phyloP scores from a whole-genome alignment of 2,329 filamentous ascomycete species.

The Penicillium sp. region DNA sequence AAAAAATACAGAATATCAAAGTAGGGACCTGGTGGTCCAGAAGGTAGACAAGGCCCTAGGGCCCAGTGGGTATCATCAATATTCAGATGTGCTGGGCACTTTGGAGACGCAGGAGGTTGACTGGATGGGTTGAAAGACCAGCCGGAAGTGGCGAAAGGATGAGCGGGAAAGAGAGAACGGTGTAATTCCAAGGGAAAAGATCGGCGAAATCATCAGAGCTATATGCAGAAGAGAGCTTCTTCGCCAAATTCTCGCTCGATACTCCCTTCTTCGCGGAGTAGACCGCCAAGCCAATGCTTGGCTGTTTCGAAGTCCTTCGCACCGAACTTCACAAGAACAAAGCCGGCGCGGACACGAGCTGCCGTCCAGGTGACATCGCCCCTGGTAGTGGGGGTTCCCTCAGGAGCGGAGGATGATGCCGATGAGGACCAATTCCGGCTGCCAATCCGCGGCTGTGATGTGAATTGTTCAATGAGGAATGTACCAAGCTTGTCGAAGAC shows the following conservation, averaged over 20 bases:
- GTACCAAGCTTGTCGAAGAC: slow-evolving; percentile 67
- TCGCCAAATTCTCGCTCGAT: slow-evolving; percentile 75
- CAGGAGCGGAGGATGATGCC: slow-evolving; percentile 24
- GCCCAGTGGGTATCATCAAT: slow-evolving; percentile 21
- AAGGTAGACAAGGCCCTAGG: slow-evolving; percentile 3
- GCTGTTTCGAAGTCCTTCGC: slow-evolving; percentile 80
- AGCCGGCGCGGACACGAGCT: slow-evolving; percentile 73
- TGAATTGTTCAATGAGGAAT: slow-evolving; percentile 82
- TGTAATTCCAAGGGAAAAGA: background rate
- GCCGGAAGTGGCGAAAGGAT: background rate
- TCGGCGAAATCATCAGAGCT: slow-evolving; percentile 8
- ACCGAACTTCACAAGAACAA: slow-evolving; percentile 89
- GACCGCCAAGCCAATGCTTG: slow-evolving; percentile 75
- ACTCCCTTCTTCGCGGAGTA: slow-evolving; percentile 76
- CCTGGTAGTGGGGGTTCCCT: slow-evolving; percentile 44
- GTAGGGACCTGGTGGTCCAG: slow-evolving; percentile 3
- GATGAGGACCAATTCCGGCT: slow-evolving; percentile 70
- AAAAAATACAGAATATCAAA: slow-evolving; percentile 7
- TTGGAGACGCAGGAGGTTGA: background rate
- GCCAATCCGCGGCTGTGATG: slow-evolving; percentile 77
- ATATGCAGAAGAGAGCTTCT: slow-evolving; percentile 76
- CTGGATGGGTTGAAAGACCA: background rate
- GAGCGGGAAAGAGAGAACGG: background rate
- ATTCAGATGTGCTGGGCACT: slow-evolving; percentile 1
- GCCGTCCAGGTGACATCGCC: slow-evolving; percentile 77